Conservation (phyloP, 2,329 filamentous ascomycete species). For the Colletotrichum nymphaeae region DNA sequence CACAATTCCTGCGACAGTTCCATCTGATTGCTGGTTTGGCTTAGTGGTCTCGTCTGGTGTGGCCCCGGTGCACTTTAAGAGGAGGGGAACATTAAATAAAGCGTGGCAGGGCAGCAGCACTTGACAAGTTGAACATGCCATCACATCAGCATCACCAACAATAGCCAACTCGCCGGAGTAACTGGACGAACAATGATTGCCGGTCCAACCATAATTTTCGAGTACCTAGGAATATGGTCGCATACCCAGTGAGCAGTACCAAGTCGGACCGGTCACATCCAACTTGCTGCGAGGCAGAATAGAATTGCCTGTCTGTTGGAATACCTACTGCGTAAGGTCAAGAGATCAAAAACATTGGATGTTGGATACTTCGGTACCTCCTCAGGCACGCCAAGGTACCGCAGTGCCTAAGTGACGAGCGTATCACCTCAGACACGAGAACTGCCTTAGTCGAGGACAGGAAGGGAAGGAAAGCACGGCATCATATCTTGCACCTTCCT, state of each 20-base stretch:
- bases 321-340: not conserved
- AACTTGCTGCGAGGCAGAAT: not conserved
- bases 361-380: no score
- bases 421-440: not conserved
- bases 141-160: not conserved
- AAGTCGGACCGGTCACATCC: not conserved
- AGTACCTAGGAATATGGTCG: not conserved
- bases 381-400: not conserved
- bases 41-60: not conserved
- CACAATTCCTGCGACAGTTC: not conserved
- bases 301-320: not conserved
- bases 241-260: not conserved
- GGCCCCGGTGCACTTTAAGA: not conserved
- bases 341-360: no score
- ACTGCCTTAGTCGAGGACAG: not conserved
- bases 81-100: not conserved
- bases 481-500: not conserved
- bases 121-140: not conserved
- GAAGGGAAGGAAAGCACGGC: not conserved
- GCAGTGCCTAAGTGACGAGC: not conserved
- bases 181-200: not conserved
- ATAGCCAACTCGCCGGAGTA: constrained; percentile 5
- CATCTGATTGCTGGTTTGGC: not conserved
- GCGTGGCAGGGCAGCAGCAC: not conserved
- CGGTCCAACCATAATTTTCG: not conserved